phyloP scores from a whole-genome alignment of 805 yeast genomes.

The Yamadazyma olivae region DNA sequence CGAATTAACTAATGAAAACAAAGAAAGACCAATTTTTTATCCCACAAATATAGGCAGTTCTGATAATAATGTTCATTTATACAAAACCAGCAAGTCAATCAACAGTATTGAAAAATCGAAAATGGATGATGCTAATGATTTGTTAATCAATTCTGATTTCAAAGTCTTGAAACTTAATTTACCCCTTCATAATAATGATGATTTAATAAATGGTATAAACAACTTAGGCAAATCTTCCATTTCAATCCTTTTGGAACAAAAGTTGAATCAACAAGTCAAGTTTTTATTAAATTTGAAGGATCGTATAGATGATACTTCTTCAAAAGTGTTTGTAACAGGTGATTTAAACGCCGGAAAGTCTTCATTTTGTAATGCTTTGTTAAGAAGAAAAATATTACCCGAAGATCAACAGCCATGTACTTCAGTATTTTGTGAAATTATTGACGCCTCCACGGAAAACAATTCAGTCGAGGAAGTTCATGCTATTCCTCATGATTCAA shows the following conservation, averaged over 20 bases:
- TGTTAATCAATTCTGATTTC: slow-evolving; percentile 36
- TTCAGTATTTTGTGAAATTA: slow-evolving; percentile 90
- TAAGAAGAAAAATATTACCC: slow-evolving; percentile 76
- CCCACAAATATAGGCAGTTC: slow-evolving; percentile 43
- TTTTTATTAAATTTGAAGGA: slow-evolving; percentile 73
- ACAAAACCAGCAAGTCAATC: slow-evolving; percentile 7
- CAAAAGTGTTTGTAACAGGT: slow-evolving; percentile 95
- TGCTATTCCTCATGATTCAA: slow-evolving; percentile 64
- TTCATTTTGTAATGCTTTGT: slow-evolving; percentile 87
- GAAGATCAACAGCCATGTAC: slow-evolving; percentile 99
- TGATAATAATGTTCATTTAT: slow-evolving; percentile 2
- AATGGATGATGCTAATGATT: background rate
- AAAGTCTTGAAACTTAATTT: slow-evolving; percentile 62
- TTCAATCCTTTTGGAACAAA: slow-evolving; percentile 66
- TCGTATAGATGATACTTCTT: slow-evolving; percentile 85
- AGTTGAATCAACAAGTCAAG: slow-evolving; percentile 58
- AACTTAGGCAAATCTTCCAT: slow-evolving; percentile 66
- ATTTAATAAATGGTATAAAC: slow-evolving; percentile 38
- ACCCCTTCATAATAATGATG: slow-evolving; percentile 36
- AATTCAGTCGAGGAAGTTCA: slow-evolving; percentile 84
- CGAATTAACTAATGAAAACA: slow-evolving; percentile 56
- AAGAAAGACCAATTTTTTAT: slow-evolving; percentile 57
- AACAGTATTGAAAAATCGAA: slow-evolving; percentile 10
- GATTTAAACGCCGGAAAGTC: slow-evolving; percentile 97
- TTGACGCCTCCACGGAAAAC: slow-evolving; percentile 73